Base-by-base conservation (phyloP, 2,329 filamentous ascomycete genomes). In the Hirsutella thompsonii region DNA sequence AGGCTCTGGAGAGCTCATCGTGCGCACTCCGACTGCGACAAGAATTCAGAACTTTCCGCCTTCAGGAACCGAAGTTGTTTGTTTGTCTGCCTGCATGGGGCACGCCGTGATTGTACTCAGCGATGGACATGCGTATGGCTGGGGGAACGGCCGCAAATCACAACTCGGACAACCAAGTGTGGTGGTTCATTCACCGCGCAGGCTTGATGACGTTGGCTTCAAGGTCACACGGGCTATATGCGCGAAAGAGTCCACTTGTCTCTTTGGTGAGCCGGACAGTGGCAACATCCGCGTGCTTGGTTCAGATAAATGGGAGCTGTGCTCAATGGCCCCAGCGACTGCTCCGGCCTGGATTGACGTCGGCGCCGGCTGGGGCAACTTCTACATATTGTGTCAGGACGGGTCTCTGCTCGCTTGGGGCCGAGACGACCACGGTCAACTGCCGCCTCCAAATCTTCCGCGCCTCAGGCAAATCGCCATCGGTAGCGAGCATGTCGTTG, bases 401-500 rank as follows among this genome's bases (percentile, higher is more conserved):
- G 78, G 79, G 1, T 64, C 56, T 4, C 54, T 95, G 19, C 49
- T 72, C 2, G 78, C 79, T 8, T 95, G 87, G 84, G 92, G 92
- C 0, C 75, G 87, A 46, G 73, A 92, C 54, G 86, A 94, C 53
- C 85, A 88, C 48, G 87, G 86, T 9, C 86, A 95, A 54, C 66
- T 94, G 8, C 71, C 81, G 19, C 82, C 85, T 1, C 55, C 61
- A 2, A 64, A 66, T 20, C 56, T 93, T 1, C 79, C 81, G 0
- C 54, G 56, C 1, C 53, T 88, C 3, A 61, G 64, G 9, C 66
- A 68, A 20, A 72, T 96, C n/a, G 83, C 84, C 3, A 75, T 83
- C 36, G 92, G 92, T 0, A 95, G 90, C 55, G 92, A 96, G 60
- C 92, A 98, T 59, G 78, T 76, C n/a, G 61, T 96, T 46, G 85